Evolutionary conservation across 2,329 filamentous ascomycete species (phyloP).

Genomic region (Aspergillus carbonarius): DNA sequence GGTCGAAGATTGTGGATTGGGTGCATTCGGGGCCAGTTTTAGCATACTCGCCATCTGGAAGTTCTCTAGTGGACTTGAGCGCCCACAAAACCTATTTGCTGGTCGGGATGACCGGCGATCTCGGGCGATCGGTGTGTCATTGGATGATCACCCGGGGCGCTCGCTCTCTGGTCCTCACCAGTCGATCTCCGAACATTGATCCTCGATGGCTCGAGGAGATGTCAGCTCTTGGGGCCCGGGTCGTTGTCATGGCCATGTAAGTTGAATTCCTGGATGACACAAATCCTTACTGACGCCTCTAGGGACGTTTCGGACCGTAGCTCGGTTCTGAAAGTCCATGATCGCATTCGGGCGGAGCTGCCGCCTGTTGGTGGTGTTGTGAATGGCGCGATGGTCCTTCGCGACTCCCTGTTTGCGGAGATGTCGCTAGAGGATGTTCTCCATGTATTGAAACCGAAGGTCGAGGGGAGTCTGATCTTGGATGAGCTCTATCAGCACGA

Average conservation of each 20-base stretch:
- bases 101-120: slow-evolving; percentile 24
- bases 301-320: slow-evolving; percentile 19
- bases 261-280: neutral
- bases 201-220: slow-evolving; percentile 18
- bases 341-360: slow-evolving; percentile 23
- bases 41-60: neutral
- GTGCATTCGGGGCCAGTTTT: neutral
- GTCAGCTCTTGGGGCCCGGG: slow-evolving; percentile 6
- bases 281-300: neutral
- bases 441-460: slow-evolving; percentile 39
- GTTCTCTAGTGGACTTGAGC: slow-evolving; percentile 4
- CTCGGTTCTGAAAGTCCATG: slow-evolving; percentile 18
- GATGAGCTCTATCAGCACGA: slow-evolving; percentile 18
- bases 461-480: slow-evolving; percentile 34
- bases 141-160: slow-evolving; percentile 32
- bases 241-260: slow-evolving; percentile 13
- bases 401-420: slow-evolving; percentile 35
- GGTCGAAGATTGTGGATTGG: slow-evolving; percentile 2
- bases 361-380: slow-evolving; percentile 25
- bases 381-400: slow-evolving; percentile 37
- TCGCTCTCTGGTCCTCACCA: slow-evolving; percentile 23
- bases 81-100: slow-evolving; percentile 23
- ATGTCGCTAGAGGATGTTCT: slow-evolving; percentile 34
- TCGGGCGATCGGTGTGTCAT: slow-evolving; percentile 23
- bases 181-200: slow-evolving; percentile 25